phyloP scores from a whole-genome alignment of 148 eudicot species.

The Vaccinium myrtillus region DNA sequence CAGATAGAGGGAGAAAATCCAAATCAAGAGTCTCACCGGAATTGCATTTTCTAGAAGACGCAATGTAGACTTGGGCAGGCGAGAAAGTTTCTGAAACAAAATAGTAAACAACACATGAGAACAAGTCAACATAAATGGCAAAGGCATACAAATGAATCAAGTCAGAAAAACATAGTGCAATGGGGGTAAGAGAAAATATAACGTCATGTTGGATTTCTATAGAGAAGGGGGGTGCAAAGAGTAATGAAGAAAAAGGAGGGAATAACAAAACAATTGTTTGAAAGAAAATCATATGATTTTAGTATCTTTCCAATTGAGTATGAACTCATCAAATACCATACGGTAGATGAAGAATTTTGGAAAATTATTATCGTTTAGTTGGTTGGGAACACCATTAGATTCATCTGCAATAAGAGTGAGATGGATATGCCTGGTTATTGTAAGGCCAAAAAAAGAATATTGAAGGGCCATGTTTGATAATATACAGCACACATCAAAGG shows the following conservation, averaged over 20 bases:
- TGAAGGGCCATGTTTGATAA: background rate
- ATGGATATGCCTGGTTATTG: background rate
- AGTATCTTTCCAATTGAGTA: background rate
- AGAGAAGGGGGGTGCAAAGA: background rate
- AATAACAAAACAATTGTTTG: background rate
- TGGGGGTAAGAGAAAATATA: background rate
- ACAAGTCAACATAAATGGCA: background rate
- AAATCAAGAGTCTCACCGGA: slow-evolving; percentile 48
- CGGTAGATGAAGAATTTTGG: background rate
- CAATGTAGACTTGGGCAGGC: slow-evolving; percentile 77
- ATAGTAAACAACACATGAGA: slow-evolving; percentile 7
- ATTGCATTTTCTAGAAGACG: slow-evolving; percentile 77
- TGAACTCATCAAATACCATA: background rate
- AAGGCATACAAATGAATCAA: background rate
- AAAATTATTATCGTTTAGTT: background rate
- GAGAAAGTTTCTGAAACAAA: slow-evolving; percentile 77
- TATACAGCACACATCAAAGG: background rate
- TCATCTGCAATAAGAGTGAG: background rate
- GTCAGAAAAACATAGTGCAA: background rate
- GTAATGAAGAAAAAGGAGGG: background rate
- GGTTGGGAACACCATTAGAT: background rate
- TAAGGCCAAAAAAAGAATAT: background rate
- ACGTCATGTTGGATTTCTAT: background rate
- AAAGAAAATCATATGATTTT: background rate
- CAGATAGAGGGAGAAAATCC: background rate